Conservation (phyloP, 495 filamentous ascomycete genomes). For the Daldinia loculata region DNA sequence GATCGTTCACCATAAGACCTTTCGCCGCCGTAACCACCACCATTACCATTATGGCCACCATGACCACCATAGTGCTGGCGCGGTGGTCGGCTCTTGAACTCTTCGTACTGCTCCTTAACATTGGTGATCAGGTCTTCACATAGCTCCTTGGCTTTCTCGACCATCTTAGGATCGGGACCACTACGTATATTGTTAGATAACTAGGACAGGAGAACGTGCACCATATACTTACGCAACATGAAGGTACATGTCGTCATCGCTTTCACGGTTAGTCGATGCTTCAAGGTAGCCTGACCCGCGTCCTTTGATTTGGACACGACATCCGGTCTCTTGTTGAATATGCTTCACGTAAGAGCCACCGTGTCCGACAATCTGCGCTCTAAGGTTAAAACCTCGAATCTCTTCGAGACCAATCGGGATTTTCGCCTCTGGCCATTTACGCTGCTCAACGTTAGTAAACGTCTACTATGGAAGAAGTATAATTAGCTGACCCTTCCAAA, state of each 20-base stretch:
- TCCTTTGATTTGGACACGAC: constrained; percentile 97
- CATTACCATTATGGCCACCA: constrained; percentile 42
- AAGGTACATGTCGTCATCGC: constrained; percentile 93
- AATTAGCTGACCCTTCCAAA: constrained; percentile 78
- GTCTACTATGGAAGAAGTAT: constrained; percentile 21
- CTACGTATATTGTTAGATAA: constrained; percentile 59
- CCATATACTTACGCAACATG: constrained; percentile 81
- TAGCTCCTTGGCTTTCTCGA: constrained; percentile 85
- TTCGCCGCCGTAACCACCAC: constrained; percentile 47
- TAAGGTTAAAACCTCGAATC: constrained; percentile 93
- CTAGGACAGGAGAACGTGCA: neutral
- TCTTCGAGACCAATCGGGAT: constrained; percentile 91
- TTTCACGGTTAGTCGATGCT: constrained; percentile 80
- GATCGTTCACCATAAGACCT: constrained; percentile 53
- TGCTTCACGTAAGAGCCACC: constrained; percentile 95
- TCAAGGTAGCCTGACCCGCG: constrained; percentile 96
- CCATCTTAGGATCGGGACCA: constrained; percentile 85
- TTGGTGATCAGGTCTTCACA: constrained; percentile 86
- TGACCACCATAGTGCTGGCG: constrained; percentile 67
- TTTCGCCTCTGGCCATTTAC: constrained; percentile 98
- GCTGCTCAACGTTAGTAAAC: constrained; percentile 61
- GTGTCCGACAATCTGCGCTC: constrained; percentile 93
- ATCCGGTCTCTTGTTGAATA: constrained; percentile 92
- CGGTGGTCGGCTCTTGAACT: constrained; percentile 85
- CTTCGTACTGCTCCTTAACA: constrained; percentile 85